Evolutionary conservation across 1,284 basidiomycete genomes (phyloP).

Genomic region (Kalmanozyma brasiliensis): DNA sequence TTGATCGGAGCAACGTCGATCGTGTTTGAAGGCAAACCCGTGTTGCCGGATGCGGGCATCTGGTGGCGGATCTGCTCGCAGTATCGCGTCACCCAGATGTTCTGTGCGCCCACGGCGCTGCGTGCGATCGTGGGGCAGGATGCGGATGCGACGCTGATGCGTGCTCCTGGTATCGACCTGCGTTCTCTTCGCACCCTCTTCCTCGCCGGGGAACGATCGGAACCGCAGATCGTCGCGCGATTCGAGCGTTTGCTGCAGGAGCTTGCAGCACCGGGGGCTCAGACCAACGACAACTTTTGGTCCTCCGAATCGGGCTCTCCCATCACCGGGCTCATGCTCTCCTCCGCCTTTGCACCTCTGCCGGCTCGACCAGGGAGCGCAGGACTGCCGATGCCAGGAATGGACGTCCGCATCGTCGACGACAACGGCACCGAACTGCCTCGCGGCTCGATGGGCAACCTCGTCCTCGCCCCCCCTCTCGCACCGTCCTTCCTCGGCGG

Average conservation of each 20-base stretch:
- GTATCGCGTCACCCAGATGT: slow-evolving; percentile 55
- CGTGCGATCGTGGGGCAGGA: slow-evolving; percentile 61
- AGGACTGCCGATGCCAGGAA: slow-evolving; percentile 60
- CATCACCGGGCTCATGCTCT: slow-evolving; percentile 59
- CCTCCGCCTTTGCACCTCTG: slow-evolving; percentile 42
- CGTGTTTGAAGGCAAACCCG: slow-evolving; percentile 65
- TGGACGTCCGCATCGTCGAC: slow-evolving; percentile 65
- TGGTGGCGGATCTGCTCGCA: slow-evolving; percentile 58
- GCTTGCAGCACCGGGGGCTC: slow-evolving; percentile 55
- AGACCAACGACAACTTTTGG: slow-evolving; percentile 66
- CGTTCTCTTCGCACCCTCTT: slow-evolving; percentile 58
- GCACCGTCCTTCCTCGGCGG: slow-evolving; percentile 57
- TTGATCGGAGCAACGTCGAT: slow-evolving; percentile 59
- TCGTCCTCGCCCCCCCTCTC: slow-evolving; percentile 57
- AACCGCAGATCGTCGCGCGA: slow-evolving; percentile 57
- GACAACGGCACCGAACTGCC: slow-evolving; percentile 56
- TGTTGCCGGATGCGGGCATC: slow-evolving; percentile 63
- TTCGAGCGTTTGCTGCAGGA: slow-evolving; percentile 54
- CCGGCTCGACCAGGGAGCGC: slow-evolving; percentile 56
- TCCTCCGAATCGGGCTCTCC: slow-evolving; percentile 60
- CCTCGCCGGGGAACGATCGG: slow-evolving; percentile 60
- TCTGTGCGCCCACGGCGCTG: slow-evolving; percentile 60
- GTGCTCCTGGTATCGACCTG: slow-evolving; percentile 48
- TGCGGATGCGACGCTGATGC: slow-evolving; percentile 56
- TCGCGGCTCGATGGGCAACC: slow-evolving; percentile 62